Percentiles rank a stretch among this genome's conserved stretches.
These are phyloP conservation scores for Xylaria sp. DNA, from an alignment of 2,329 filamentous ascomycete genomes.

Conservation along the genomic window DNA sequence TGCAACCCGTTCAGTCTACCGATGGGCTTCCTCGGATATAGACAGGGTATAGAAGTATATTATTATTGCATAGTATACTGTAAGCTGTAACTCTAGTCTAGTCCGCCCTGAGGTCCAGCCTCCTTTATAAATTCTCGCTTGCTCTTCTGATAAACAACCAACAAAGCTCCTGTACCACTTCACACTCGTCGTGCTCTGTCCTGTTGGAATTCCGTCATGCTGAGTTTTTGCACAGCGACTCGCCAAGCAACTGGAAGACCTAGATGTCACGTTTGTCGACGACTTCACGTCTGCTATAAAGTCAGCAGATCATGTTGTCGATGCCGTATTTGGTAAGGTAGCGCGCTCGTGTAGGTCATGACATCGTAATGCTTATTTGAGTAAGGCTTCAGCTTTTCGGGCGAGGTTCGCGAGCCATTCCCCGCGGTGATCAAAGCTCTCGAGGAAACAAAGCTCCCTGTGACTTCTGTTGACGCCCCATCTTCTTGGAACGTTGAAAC, in stretches of 20 bases:
- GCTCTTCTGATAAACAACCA: neutral
- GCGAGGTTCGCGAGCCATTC: constrained; percentile 93
- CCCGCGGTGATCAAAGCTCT: constrained; percentile 81
- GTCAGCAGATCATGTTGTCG: constrained; percentile 82
- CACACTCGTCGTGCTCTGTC: neutral
- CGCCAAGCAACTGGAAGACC: constrained; percentile 83
- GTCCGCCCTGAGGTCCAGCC: neutral
- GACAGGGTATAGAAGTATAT: constrained; percentile 11
- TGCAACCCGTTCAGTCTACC: neutral
- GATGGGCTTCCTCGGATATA: neutral
- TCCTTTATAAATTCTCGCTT: constrained; percentile 1
- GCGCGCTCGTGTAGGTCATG: constrained; percentile 30
- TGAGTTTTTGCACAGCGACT: constrained; percentile 69
- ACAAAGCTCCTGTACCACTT: neutral
- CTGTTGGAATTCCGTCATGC: constrained; percentile 28
- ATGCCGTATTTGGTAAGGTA: constrained; percentile 86
- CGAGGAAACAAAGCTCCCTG: constrained; percentile 76
- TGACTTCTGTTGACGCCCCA: constrained; percentile 91
- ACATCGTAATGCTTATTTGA: constrained; percentile 34
- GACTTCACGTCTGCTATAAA: constrained; percentile 77
- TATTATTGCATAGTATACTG: constrained; percentile 12
- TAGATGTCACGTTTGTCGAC: constrained; percentile 83
- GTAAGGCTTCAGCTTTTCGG: constrained; percentile 88
- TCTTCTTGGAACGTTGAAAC: constrained; percentile 94
- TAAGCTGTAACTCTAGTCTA: constrained; percentile 13